Conservation (phyloP, 495 filamentous ascomycete genomes). For the Neurospora sp. region DNA sequence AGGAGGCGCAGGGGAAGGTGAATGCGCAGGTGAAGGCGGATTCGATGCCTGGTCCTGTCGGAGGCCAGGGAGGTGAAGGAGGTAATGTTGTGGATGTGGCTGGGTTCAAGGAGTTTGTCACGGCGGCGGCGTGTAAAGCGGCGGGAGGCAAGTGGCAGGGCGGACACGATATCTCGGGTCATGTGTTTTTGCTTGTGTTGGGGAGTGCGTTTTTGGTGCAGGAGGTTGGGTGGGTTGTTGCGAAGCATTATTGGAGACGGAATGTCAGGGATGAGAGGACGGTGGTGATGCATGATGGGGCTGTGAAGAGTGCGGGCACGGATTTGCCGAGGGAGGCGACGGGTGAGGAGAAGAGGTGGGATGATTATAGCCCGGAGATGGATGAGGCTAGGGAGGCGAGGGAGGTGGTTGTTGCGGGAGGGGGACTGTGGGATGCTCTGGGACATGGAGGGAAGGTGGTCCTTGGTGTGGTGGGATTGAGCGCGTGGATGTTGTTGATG, state of each 20-base stretch:
- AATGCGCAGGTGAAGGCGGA: slow-evolving; percentile 5
- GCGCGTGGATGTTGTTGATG: slow-evolving; percentile 95
- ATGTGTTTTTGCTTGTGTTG: slow-evolving; percentile 86
- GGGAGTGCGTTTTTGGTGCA: slow-evolving; percentile 69
- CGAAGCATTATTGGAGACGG: slow-evolving; percentile 20
- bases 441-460: slow-evolving; percentile 37
- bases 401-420: slow-evolving; percentile 8
- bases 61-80: neutral
- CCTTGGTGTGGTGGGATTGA: slow-evolving; percentile 48
- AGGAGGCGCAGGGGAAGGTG: slow-evolving; percentile 30
- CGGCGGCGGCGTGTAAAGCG: slow-evolving; percentile 70
- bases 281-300: slow-evolving; percentile 50
- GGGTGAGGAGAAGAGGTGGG: slow-evolving; percentile 10
- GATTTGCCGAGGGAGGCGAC: slow-evolving; percentile 7
- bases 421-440: slow-evolving; percentile 16
- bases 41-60: neutral
- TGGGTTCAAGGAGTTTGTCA: slow-evolving; percentile 39
- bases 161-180: slow-evolving; percentile 87
- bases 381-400: slow-evolving; percentile 22
- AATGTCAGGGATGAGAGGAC: slow-evolving; percentile 41
- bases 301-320: slow-evolving; percentile 39
- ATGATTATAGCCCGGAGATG: slow-evolving; percentile 2
- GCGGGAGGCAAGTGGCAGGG: slow-evolving; percentile 77
- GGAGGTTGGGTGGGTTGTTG: slow-evolving; percentile 59
- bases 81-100: too few relatives aligned